These are phyloP conservation scores for Eucalyptus sp. DNA, from an alignment of 345 rosid species.

Conservation along the genomic window DNA sequence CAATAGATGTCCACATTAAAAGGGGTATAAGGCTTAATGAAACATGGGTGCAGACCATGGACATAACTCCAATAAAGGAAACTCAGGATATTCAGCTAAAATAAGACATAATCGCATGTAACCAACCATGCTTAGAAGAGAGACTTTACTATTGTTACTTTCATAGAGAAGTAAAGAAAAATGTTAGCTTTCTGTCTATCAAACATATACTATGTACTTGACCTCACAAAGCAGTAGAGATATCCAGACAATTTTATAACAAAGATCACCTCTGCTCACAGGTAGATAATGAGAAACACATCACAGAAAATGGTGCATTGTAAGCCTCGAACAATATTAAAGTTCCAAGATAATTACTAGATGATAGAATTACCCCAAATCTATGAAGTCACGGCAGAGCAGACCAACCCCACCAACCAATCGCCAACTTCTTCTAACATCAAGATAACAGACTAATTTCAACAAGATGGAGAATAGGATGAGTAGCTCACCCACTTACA, in stretches of 20 bases:
- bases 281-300: not conserved
- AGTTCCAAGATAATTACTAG: not conserved
- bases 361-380: not conserved
- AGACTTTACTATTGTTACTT: not conserved
- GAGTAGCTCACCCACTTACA: constrained; percentile 25
- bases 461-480: not conserved
- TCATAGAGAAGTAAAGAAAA: not conserved
- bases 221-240: not conserved
- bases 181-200: not conserved
- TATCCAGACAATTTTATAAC: not conserved
- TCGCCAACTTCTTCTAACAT: not conserved
- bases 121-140: not conserved
- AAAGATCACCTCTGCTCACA: not conserved
- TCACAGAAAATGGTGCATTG: not conserved
- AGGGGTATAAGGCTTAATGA: not conserved
- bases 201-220: not conserved
- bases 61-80: not conserved
- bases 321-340: not conserved
- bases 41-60: not conserved
- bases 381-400: not conserved
- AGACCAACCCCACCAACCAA: not conserved
- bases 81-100: not conserved
- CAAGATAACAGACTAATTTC: not conserved
- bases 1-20: not conserved
- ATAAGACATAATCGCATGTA: not conserved